A percentile compares a stretch with the other conserved stretches of the same genome.
phyloP scores from a whole-genome alignment of 192 early-diverging fungal genomes.

The Gigaspora rosea region DNA sequence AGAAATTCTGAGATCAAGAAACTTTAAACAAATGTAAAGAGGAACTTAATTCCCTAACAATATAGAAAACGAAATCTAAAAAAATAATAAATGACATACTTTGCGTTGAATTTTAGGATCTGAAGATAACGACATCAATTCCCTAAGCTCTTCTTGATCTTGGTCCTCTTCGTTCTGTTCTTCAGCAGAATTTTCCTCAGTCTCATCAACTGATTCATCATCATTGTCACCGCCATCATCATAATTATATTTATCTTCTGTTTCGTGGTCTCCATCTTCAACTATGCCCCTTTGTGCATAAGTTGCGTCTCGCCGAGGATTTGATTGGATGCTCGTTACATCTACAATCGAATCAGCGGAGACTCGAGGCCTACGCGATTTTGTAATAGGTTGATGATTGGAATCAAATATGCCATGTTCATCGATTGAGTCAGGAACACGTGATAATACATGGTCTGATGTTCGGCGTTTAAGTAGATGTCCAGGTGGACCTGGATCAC shows the following conservation, averaged over 20 bases:
- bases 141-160: background rate
- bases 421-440: background rate
- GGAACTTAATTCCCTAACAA: background rate
- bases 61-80: background rate
- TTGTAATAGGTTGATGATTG: background rate
- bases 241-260: background rate
- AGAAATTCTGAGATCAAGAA: conserved; percentile 26
- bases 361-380: conserved; percentile 1
- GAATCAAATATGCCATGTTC: background rate
- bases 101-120: conserved; percentile 23
- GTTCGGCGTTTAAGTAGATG: background rate
- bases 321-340: background rate
- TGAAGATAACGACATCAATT: background rate
- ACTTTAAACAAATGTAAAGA: conserved; percentile 1
- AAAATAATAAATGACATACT: background rate
- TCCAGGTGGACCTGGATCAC: conserved; percentile 21
- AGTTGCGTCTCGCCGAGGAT: background rate
- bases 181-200: conserved; percentile 2
- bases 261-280: background rate
- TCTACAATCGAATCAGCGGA: conserved; percentile 4
- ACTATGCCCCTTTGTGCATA: conserved; percentile 3
- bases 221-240: background rate
- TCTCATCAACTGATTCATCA: background rate
- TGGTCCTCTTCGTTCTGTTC: background rate
- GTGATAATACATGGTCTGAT: background rate